Evolutionary conservation across 176 grass and related monocot species (phyloP).

Genomic region (Musa beccarii): DNA sequence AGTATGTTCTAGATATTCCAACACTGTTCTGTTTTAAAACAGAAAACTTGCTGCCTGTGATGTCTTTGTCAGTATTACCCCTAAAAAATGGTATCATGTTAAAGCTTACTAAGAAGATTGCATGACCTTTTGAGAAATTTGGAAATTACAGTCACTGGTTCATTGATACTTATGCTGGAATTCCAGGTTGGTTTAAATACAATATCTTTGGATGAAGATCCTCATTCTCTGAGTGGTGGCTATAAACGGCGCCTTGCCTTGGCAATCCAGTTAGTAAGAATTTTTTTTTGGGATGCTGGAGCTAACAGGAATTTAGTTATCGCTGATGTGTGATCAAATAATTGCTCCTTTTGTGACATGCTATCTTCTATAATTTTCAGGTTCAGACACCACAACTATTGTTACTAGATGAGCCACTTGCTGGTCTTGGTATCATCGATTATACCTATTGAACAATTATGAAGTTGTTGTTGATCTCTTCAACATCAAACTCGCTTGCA

Average conservation of each 20-base stretch:
- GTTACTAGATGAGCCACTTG: constrained; percentile 82
- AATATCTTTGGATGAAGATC: constrained; percentile 72
- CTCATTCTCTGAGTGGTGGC: constrained; percentile 71
- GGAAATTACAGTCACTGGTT: neutral
- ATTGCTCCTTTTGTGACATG: neutral
- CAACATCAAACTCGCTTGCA: neutral
- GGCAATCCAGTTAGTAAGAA: constrained; percentile 77
- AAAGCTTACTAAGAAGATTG: neutral
- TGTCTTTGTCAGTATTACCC: neutral
- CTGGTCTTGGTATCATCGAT: constrained; percentile 52
- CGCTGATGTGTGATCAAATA: neutral
- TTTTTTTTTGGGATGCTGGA: neutral
- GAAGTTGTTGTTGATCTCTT: neutral
- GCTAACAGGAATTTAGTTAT: neutral
- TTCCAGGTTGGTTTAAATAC: constrained; percentile 63
- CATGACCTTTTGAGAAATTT: constrained; percentile 9
- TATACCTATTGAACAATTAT: neutral
- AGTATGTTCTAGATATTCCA: neutral
- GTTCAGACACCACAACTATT: constrained; percentile 81
- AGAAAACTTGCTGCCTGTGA: neutral
- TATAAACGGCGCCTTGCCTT: constrained; percentile 78
- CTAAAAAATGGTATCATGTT: neutral
- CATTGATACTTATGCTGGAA: neutral
- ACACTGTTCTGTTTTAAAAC: neutral
- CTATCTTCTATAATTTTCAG: constrained; percentile 32